phyloP scores from a whole-genome alignment of 73 alveolate genomes.

The Paramecium caudatum region DNA sequence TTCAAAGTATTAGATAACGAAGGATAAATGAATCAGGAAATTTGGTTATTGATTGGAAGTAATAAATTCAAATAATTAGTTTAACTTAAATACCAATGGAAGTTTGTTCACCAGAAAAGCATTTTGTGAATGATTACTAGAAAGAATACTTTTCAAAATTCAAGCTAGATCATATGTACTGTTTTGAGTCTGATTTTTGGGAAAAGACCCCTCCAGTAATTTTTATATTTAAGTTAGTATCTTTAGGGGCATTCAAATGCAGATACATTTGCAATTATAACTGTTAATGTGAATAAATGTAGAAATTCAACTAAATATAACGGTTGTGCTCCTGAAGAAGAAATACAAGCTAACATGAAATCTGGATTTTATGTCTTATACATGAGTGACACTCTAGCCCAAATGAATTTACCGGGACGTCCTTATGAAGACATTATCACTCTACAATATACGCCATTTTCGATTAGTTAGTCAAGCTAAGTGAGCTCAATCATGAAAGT shows the following conservation, averaged over 20 bases:
- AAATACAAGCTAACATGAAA: neutral
- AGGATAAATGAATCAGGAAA: neutral
- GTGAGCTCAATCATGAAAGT: neutral
- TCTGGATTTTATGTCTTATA: conserved; percentile 22
- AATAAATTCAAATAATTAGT: neutral
- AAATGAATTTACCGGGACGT: neutral
- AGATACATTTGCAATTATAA: neutral
- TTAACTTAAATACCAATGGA: neutral
- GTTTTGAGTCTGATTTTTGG: conserved; percentile 33
- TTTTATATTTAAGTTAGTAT: neutral
- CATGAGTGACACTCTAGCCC: neutral
- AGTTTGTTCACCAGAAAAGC: neutral
- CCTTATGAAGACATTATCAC: conserved; percentile 12
- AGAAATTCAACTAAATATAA: conserved; percentile 12
- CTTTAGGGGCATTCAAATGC: conserved; percentile 40
- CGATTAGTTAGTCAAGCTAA: conserved; percentile 9
- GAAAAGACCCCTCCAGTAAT: conserved; percentile 26
- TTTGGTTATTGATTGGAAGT: neutral
- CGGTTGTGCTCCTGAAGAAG: conserved; percentile 6
- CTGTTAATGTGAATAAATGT: neutral
- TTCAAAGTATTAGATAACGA: conserved; percentile 5
- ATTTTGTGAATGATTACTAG: neutral
- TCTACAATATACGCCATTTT: conserved; percentile 17
- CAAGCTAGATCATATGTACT: neutral
- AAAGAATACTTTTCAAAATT: neutral